Evolutionary conservation across 768 basidiomycete genomes (phyloP).

Genomic region (Cystobasidium onofrii): DNA sequence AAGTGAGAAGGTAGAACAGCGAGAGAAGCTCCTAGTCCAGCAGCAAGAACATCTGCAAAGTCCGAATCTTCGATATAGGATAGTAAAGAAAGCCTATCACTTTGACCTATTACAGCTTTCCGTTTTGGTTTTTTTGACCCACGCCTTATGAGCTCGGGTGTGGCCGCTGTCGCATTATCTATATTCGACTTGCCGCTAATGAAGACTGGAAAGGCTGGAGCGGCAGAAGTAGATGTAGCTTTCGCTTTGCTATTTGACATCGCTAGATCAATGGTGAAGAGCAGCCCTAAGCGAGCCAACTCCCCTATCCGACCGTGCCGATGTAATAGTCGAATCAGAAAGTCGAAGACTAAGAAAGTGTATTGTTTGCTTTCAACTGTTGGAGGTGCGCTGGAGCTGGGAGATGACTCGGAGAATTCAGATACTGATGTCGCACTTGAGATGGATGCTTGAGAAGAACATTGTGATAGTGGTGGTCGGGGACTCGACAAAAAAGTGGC

Average conservation of each 20-base stretch:
- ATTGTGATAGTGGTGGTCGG: constrained; percentile 25
- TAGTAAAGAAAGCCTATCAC: constrained; percentile 51
- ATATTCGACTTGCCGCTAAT: background rate
- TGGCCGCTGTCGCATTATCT: background rate
- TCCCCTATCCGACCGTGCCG: constrained; percentile 89
- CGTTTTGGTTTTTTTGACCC: constrained; percentile 24
- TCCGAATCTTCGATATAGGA: constrained; percentile 90
- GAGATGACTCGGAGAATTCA: background rate
- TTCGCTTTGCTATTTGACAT: background rate
- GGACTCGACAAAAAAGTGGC: constrained; percentile 31
- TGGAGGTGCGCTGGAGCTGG: constrained; percentile 42
- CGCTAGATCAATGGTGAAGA: constrained; percentile 93
- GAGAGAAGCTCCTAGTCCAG: constrained; percentile 85
- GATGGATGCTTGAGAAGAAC: background rate
- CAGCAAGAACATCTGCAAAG: constrained; percentile 92
- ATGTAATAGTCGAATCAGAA: constrained; percentile 87
- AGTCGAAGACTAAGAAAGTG: constrained; percentile 80
- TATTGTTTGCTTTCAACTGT: background rate
- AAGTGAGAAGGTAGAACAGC: constrained; percentile 83
- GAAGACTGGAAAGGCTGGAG: background rate
- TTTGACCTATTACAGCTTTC: constrained; percentile 76
- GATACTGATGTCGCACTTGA: background rate
- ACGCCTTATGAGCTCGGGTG: background rate
- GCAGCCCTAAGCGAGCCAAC: constrained; percentile 77
- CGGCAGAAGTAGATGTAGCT: background rate